These are phyloP conservation scores for Pseudocercospora vitis DNA, from an alignment of 2,329 filamentous ascomycete genomes.

Conservation along the genomic window DNA sequence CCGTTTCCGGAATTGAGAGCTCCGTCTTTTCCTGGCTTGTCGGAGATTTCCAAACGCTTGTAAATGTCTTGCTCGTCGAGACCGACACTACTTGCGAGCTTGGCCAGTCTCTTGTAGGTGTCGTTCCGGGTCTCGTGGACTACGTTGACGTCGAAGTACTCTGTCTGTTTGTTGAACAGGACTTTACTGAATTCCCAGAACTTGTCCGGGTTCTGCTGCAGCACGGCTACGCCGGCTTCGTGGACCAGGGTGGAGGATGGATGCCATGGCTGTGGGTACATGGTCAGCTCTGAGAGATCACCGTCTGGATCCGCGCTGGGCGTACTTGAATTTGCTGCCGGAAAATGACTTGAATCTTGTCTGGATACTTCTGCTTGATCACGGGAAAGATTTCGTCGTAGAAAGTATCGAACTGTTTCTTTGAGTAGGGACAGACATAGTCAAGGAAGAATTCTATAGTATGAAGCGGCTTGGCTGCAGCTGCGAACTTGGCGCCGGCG, in stretches of 20 bases:
- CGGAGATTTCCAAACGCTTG: constrained; percentile 65
- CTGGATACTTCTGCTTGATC: constrained; percentile 61
- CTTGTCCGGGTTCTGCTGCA: constrained; percentile 62
- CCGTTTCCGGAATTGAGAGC: constrained; percentile 75
- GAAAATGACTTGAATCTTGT: constrained; percentile 73
- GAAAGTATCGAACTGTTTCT: constrained; percentile 76
- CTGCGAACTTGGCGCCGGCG: constrained; percentile 68
- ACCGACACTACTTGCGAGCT: constrained; percentile 68
- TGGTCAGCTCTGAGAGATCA: too few species aligned
- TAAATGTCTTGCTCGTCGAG: constrained; percentile 71
- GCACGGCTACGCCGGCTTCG: constrained; percentile 81
- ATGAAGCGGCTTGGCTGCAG: constrained; percentile 46
- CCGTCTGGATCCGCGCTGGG: too few species aligned
- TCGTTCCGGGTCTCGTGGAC: constrained; percentile 81
- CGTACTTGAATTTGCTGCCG: constrained; percentile 83
- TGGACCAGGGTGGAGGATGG: constrained; percentile 69
- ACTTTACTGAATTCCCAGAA: constrained; percentile 78
- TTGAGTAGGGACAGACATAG: constrained; percentile 81
- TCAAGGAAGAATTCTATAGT: constrained; percentile 70
- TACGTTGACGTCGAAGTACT: constrained; percentile 81
- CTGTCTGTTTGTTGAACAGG: constrained; percentile 67
- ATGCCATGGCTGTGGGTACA: constrained; percentile 59
- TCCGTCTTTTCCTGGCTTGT: constrained; percentile 66
- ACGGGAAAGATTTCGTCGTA: constrained; percentile 64
- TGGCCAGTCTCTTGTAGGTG: constrained; percentile 77